Conservation (phyloP, 495 filamentous ascomycete species). For the Neurospora tetrasperma region DNA sequence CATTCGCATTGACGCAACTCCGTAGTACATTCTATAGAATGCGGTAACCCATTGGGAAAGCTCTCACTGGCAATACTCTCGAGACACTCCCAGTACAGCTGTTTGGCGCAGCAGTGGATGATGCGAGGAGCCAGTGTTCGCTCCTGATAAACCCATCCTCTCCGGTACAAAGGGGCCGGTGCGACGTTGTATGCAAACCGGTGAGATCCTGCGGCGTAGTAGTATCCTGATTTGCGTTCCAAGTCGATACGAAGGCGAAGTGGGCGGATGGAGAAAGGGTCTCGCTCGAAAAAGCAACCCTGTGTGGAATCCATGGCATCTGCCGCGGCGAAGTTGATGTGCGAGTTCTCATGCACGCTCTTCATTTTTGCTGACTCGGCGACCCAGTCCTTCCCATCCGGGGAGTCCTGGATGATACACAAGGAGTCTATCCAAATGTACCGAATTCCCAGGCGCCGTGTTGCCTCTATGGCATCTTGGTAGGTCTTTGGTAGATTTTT, state of each 20-base stretch:
- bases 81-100: constrained; percentile 3
- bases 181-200: background rate
- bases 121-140: background rate
- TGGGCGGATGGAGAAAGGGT: background rate
- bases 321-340: constrained; percentile 16
- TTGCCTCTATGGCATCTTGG: constrained; percentile 17
- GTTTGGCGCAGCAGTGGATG: background rate
- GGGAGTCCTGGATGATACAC: constrained; percentile 18
- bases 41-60: background rate
- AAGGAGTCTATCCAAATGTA: constrained; percentile 19
- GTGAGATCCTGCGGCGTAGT: background rate
- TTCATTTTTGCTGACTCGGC: constrained; percentile 27
- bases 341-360: constrained; percentile 19
- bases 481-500: constrained; percentile 15
- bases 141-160: constrained; percentile 5
- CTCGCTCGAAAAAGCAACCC: background rate
- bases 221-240: background rate
- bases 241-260: background rate
- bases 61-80: background rate
- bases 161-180: background rate
- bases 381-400: constrained; percentile 18
- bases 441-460: constrained; percentile 7
- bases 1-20: background rate
- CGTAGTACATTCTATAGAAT: background rate
- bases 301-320: background rate